Evolutionary conservation across 805 yeast genomes (phyloP).

Genomic region (Ogataea chonburiensis): DNA sequence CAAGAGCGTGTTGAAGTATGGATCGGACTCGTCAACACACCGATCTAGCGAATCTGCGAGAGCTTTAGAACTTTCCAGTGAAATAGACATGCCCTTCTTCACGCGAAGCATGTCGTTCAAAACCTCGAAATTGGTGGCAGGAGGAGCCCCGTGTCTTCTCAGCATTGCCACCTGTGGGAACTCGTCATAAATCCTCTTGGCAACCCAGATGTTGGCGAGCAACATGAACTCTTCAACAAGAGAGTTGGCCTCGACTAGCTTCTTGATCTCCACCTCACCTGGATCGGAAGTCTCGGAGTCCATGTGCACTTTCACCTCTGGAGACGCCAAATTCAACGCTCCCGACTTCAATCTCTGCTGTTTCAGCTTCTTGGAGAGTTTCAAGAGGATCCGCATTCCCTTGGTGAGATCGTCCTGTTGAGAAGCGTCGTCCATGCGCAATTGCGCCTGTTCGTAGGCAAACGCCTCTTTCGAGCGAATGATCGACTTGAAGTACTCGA

Average conservation of each 20-base stretch:
- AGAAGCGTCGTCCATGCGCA: conserved; percentile 75
- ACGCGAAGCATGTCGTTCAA: conserved; percentile 86
- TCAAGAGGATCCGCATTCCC: conserved; percentile 81
- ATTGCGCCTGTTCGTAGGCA: conserved; percentile 90
- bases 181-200: conserved; percentile 85
- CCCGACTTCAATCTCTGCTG: conserved; percentile 90
- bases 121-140: conserved; percentile 85
- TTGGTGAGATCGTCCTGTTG: conserved; percentile 82
- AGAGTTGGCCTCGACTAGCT: conserved; percentile 86
- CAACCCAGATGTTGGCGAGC: conserved; percentile 94
- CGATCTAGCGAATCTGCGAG: conserved; percentile 91
- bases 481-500: conserved; percentile 79
- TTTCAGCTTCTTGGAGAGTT: conserved; percentile 79
- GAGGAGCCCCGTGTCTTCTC: conserved; percentile 98
- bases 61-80: conserved; percentile 83
- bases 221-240: conserved; percentile 98
- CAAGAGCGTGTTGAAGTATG: conserved; percentile 87
- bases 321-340: conserved; percentile 94
- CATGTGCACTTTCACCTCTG: conserved; percentile 96
- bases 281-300: conserved; percentile 98
- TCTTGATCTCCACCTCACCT: conserved; percentile 88
- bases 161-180: conserved; percentile 98
- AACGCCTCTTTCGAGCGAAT: conserved; percentile 92
- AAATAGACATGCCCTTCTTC: conserved; percentile 70
- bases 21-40: conserved; percentile 78